phyloP scores from a whole-genome alignment of 2,329 filamentous ascomycete genomes.

The Botrytis cinerea region DNA sequence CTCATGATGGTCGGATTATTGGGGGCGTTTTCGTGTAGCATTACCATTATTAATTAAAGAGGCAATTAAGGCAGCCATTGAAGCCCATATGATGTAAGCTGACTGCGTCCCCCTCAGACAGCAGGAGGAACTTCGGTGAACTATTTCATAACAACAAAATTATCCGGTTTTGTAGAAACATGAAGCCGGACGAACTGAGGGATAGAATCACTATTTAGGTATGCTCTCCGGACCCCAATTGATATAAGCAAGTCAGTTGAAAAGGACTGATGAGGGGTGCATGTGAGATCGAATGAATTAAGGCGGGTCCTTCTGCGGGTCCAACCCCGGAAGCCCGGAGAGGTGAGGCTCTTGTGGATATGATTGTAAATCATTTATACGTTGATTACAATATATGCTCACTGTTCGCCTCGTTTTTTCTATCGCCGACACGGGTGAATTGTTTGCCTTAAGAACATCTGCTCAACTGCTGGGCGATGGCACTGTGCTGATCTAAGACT shows the following conservation, averaged over 20 bases:
- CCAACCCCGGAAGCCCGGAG: neutral
- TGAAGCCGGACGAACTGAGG: neutral
- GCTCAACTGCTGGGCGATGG: neutral
- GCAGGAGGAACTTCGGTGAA: neutral
- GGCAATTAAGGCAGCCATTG: neutral
- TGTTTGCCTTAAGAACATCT: neutral
- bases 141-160: neutral
- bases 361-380: conserved; percentile 1
- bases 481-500: neutral
- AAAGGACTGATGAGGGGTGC: neutral
- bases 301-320: neutral
- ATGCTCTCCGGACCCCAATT: neutral
- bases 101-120: neutral
- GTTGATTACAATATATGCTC: neutral
- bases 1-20: neutral
- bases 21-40: neutral
- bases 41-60: neutral
- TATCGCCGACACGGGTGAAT: conserved; percentile 1
- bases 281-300: neutral
- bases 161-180: neutral
- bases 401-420: no score
- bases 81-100: neutral
- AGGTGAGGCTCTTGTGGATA: neutral
- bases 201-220: neutral
- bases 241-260: neutral